A percentile compares a stretch with the other conserved stretches of the same genome.
These are phyloP conservation scores for Aspergillus pseudoviridinutans DNA, from an alignment of 2,329 filamentous ascomycete species.

Conservation along the genomic window DNA sequence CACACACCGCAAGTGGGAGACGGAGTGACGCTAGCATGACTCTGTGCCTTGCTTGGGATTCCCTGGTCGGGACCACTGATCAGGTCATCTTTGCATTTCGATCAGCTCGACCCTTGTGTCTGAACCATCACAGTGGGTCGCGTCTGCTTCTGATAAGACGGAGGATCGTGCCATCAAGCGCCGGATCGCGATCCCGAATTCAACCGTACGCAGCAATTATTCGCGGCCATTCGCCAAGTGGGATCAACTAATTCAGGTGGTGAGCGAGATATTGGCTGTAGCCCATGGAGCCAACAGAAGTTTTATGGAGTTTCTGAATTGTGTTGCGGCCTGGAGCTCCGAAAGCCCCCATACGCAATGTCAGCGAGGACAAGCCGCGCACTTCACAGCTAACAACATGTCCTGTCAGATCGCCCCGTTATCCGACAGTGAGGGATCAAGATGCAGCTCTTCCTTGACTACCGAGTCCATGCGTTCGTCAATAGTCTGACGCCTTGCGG, in stretches of 20 bases:
- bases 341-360: neutral
- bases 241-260: neutral
- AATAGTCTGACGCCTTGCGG: neutral
- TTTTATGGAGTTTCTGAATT: neutral
- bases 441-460: neutral
- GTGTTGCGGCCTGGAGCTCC: neutral
- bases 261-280: neutral
- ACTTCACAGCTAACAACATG: neutral
- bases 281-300: neutral
- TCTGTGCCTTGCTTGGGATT: too few species aligned
- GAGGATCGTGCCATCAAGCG: neutral
- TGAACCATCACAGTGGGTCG: too few species aligned
- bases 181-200: neutral
- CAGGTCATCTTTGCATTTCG: too few species aligned
- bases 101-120: too few species aligned
- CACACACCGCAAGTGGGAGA: neutral
- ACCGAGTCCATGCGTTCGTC: neutral
- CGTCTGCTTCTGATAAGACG: too few species aligned
- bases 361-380: neutral
- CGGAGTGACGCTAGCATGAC: too few species aligned
- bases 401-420: neutral
- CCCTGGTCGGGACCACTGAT: too few species aligned
- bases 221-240: neutral
- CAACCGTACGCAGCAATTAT: neutral
- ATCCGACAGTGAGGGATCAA: neutral